These are phyloP conservation scores for Nicotiana attenuata DNA, from an alignment of 257 asterid genomes.

Conservation along the genomic window DNA sequence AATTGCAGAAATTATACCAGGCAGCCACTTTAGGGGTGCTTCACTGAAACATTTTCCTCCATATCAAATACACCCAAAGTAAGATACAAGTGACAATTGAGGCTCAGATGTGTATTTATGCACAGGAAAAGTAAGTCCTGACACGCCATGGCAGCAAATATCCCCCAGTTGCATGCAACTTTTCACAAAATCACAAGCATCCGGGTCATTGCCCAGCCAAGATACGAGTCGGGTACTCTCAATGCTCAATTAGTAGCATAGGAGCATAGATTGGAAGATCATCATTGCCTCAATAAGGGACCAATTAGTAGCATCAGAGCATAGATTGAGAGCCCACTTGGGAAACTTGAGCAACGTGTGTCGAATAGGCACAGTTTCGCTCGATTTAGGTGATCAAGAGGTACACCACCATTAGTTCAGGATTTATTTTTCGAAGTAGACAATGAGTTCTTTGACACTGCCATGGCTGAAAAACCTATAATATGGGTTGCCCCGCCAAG, in stretches of 20 bases:
- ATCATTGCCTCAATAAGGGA: not conserved
- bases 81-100: not conserved
- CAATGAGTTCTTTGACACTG: not conserved
- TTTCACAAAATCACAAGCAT: not conserved
- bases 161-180: not conserved
- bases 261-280: not conserved
- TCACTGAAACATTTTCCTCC: not conserved
- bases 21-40: no score
- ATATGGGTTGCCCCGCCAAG: slow-evolving; percentile 17
- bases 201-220: not conserved
- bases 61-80: not conserved
- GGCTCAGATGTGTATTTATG: not conserved
- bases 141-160: not conserved
- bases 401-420: no score
- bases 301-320: no score
- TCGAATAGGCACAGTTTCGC: not conserved
- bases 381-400: no score
- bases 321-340: not conserved
- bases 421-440: not conserved
- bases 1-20: no score
- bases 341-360: not conserved
- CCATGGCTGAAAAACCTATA: not conserved
- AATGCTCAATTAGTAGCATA: not conserved
- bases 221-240: not conserved
- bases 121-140: not conserved